Percentiles rank a stretch among this genome's conserved stretches.
Conservation (phyloP, 1,139 yeast genomes). For the Citeromyces hawaiiensis region DNA sequence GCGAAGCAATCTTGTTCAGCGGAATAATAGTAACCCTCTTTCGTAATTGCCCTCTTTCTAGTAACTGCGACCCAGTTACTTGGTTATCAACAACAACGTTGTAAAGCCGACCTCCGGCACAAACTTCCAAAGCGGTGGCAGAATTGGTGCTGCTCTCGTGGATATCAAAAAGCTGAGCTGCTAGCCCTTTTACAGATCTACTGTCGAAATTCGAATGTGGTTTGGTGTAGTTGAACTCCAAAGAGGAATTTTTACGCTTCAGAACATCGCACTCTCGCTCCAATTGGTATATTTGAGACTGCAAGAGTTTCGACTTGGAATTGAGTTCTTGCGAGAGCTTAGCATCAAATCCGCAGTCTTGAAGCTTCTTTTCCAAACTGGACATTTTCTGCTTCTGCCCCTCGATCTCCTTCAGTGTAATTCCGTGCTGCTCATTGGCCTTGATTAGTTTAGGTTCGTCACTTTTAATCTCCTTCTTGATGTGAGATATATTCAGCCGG, state of each 20-base stretch:
- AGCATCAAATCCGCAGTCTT: slow-evolving; percentile 49
- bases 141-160: slow-evolving; percentile 43
- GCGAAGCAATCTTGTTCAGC: slow-evolving; percentile 66
- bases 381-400: neutral
- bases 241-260: slow-evolving; percentile 53
- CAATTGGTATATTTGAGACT: slow-evolving; percentile 25
- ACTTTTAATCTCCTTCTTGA: slow-evolving; percentile 35
- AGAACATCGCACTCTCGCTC: slow-evolving; percentile 39
- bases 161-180: slow-evolving; percentile 70
- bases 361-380: slow-evolving; percentile 20
- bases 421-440: slow-evolving; percentile 40
- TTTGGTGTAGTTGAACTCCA: slow-evolving; percentile 62
- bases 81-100: slow-evolving; percentile 89
- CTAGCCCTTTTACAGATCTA: slow-evolving; percentile 68
- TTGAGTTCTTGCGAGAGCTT: slow-evolving; percentile 30
- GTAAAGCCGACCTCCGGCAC: slow-evolving; percentile 87
- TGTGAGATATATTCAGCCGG: slow-evolving; percentile 43
- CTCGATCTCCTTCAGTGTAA: slow-evolving; percentile 24
- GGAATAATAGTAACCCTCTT: slow-evolving; percentile 90
- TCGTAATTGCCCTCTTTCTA: slow-evolving; percentile 66
- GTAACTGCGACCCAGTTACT: slow-evolving; percentile 64
- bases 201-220: slow-evolving; percentile 54
- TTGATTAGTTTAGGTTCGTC: slow-evolving; percentile 38
- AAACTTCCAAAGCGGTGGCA: slow-evolving; percentile 79
- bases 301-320: slow-evolving; percentile 15